phyloP scores from a whole-genome alignment of 2,329 filamentous ascomycete species.

The Capronia coronata region DNA sequence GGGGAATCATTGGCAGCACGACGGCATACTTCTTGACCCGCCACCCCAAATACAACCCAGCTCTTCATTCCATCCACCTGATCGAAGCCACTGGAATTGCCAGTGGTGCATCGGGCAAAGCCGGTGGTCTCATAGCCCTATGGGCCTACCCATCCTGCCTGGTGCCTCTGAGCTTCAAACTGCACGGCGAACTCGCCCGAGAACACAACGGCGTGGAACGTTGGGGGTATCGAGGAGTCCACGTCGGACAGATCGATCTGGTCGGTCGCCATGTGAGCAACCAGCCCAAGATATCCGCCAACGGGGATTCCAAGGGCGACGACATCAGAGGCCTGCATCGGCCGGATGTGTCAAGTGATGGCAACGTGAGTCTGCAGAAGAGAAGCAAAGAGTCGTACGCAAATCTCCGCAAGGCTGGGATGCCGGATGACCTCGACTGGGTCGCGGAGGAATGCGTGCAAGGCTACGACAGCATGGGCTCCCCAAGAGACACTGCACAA shows the following conservation, averaged over 20 bases:
- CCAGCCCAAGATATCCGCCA: slow-evolving; percentile 28
- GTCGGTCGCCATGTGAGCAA: slow-evolving; percentile 35
- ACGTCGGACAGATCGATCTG: slow-evolving; percentile 62
- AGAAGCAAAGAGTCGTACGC: slow-evolving; percentile 46
- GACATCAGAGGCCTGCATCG: slow-evolving; percentile 27
- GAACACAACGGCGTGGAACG: slow-evolving; percentile 69
- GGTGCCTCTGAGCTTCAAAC: slow-evolving; percentile 74
- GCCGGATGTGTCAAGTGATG: slow-evolving; percentile 19
- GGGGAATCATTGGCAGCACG: slow-evolving; percentile 86
- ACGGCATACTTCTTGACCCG: slow-evolving; percentile 87
- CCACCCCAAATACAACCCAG: slow-evolving; percentile 71
- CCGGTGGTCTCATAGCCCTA: slow-evolving; percentile 78
- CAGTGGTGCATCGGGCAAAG: slow-evolving; percentile 89
- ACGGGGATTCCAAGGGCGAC: slow-evolving; percentile 28
- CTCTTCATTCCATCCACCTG: slow-evolving; percentile 71
- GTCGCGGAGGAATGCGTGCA: slow-evolving; percentile 60
- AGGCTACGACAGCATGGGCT: slow-evolving; percentile 78
- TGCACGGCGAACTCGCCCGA: slow-evolving; percentile 77
- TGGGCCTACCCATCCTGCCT: slow-evolving; percentile 87
- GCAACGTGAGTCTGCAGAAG: slow-evolving; percentile 50
- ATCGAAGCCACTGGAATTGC: slow-evolving; percentile 82
- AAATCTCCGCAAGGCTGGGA: slow-evolving; percentile 50
- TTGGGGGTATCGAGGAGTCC: slow-evolving; percentile 81
- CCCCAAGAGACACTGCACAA: slow-evolving; percentile 74
- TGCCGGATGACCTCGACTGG: slow-evolving; percentile 81